Percentiles rank a stretch among this genome's conserved stretches.
Evolutionary conservation across 106 monocot genomes (phyloP).

Genomic region (Alisma plantagoaquatica): DNA sequence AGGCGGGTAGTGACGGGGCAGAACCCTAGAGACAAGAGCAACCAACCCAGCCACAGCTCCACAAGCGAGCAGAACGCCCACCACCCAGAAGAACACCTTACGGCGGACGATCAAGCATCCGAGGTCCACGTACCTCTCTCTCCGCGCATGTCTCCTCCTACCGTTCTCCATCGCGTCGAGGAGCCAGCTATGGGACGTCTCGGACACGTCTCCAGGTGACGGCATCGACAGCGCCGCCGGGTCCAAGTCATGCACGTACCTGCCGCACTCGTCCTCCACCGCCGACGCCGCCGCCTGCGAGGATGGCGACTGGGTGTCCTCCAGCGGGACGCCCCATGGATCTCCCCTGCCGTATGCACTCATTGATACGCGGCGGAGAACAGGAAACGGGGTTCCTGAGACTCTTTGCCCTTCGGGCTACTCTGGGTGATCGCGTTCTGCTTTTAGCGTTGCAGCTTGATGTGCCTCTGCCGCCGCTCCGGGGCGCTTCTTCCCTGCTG

Average conservation of each 20-base stretch:
- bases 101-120: slow-evolving; percentile 85
- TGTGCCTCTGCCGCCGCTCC: too few relatives aligned
- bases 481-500: too few relatives aligned
- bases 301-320: slow-evolving; percentile 72
- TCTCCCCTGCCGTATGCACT: slow-evolving; percentile 48
- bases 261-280: slow-evolving; percentile 91
- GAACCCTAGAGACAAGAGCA: not conserved
- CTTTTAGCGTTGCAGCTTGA: too few relatives aligned
- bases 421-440: too few relatives aligned
- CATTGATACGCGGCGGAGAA: too few relatives aligned
- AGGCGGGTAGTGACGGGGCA: slow-evolving; percentile 7
- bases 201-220: slow-evolving; percentile 46
- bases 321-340: slow-evolving; percentile 83
- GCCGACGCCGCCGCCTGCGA: too few relatives aligned
- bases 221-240: slow-evolving; percentile 58
- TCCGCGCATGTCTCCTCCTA: slow-evolving; percentile 52
- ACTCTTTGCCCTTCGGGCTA: too few relatives aligned
- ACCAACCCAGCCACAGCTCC: not conserved
- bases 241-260: slow-evolving; percentile 74
- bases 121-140: slow-evolving; percentile 93
- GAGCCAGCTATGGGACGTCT: slow-evolving; percentile 98
- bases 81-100: slow-evolving; percentile 56
- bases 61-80: not conserved
- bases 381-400: too few relatives aligned
- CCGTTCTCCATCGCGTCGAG: slow-evolving; percentile 73